Evolutionary conservation across 164 flowering plant genomes (phyloP).

Genomic region (Piper longum): DNA sequence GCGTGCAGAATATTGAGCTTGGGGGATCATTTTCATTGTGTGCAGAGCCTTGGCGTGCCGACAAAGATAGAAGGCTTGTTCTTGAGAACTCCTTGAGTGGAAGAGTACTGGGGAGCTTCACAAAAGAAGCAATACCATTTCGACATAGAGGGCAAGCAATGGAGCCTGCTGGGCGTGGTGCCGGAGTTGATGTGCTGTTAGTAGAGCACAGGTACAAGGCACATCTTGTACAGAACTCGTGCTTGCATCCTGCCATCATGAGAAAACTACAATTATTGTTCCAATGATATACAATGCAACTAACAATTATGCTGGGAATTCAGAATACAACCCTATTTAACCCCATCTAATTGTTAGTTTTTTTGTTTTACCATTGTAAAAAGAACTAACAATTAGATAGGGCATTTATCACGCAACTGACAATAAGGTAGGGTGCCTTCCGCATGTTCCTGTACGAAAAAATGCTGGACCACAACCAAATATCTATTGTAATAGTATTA

Average conservation of each 20-base stretch:
- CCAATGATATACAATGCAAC: too few species aligned
- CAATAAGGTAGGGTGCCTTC: too few species aligned
- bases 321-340: too few species aligned
- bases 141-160: conserved; percentile 90
- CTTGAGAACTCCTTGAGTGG: conserved; percentile 36
- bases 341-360: too few species aligned
- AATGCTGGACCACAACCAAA: too few species aligned
- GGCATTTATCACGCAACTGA: too few species aligned
- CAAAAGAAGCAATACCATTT: conserved; percentile 68
- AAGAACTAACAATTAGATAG: too few species aligned
- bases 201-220: conserved; percentile 80
- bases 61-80: conserved; percentile 49
- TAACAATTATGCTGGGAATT: too few species aligned
- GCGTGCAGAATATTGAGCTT: conserved; percentile 50
- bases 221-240: conserved; percentile 80
- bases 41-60: conserved; percentile 44
- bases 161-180: conserved; percentile 58
- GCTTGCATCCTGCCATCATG: conserved; percentile 58
- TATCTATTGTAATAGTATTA: too few species aligned
- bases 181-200: conserved; percentile 26
- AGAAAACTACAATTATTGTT: too few species aligned
- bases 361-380: too few species aligned
- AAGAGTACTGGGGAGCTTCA: conserved; percentile 42
- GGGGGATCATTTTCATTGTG: conserved; percentile 29
- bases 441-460: too few species aligned